Conservation (phyloP, 2,329 filamentous ascomycete species). For the Lecanicillium sp. region DNA sequence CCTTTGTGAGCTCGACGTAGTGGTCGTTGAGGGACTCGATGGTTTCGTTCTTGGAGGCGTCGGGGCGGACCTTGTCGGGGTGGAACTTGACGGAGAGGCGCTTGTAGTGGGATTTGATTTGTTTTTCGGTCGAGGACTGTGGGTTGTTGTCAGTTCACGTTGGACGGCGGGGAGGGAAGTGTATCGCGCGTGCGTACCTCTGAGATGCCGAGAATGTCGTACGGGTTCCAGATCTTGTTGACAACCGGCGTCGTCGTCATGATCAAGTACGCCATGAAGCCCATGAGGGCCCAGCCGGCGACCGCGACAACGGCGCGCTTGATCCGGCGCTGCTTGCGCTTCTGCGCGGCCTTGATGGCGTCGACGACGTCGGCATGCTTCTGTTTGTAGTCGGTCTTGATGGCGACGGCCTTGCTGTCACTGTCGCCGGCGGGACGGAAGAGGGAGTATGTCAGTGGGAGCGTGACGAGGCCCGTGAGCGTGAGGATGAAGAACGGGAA, state of each 20-base stretch:
- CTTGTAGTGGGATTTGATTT: constrained; percentile 89
- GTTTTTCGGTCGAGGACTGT: constrained; percentile 75
- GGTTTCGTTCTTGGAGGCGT: constrained; percentile 84
- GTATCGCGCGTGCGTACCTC: constrained; percentile 49
- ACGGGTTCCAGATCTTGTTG: constrained; percentile 90
- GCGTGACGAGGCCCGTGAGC: constrained; percentile 76
- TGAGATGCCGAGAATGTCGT: constrained; percentile 83
- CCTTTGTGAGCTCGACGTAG: constrained; percentile 95
- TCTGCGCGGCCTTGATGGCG: constrained; percentile 75
- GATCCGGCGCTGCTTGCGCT: constrained; percentile 80
- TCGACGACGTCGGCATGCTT: constrained; percentile 80
- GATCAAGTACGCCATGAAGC: constrained; percentile 88
- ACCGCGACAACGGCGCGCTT: constrained; percentile 76
- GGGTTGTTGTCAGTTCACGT: neutral
- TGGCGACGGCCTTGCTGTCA: constrained; percentile 74
- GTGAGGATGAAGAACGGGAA: constrained; percentile 99
- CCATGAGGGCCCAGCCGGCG: constrained; percentile 76
- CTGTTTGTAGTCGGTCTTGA: constrained; percentile 74
- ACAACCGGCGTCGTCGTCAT: constrained; percentile 64
- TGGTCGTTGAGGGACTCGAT: constrained; percentile 74
- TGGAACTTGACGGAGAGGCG: constrained; percentile 79
- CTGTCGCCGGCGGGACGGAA: constrained; percentile 71
- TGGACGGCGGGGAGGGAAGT: neutral
- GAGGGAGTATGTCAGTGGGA: constrained; percentile 85
- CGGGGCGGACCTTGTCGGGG: constrained; percentile 85